Percentiles rank a stretch among this genome's conserved stretches.
Evolutionary conservation across 2,329 filamentous ascomycete genomes (phyloP).

Genomic region (Diaporthe batatas): DNA sequence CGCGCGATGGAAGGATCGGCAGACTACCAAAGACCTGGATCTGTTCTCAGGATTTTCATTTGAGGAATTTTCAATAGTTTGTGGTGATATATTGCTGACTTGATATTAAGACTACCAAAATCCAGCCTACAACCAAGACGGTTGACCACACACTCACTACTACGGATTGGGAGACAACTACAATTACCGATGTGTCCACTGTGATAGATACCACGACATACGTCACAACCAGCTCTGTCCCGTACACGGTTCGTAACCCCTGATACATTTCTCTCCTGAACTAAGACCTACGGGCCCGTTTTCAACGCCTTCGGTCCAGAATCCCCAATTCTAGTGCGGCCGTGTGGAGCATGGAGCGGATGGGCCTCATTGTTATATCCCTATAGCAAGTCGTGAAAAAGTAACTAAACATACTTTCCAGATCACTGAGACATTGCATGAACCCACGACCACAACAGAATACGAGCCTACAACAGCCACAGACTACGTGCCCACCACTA

Average conservation of each 20-base stretch:
- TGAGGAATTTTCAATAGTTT: background rate
- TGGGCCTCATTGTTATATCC: no score
- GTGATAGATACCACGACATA: background rate
- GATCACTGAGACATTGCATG: background rate
- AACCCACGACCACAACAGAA: background rate
- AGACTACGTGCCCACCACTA: background rate
- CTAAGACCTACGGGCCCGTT: no score
- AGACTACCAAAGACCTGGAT: background rate
- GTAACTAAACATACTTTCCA: background rate
- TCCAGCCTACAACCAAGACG: background rate
- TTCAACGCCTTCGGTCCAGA: background rate
- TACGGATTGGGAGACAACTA: background rate
- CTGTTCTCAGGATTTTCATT: background rate
- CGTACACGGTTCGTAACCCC: conserved; percentile 10
- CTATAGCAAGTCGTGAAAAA: background rate
- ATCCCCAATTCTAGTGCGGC: background rate
- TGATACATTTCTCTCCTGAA: background rate
- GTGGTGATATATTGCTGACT: background rate
- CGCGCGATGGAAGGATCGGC: background rate
- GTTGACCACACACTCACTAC: background rate
- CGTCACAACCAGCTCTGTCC: conserved; percentile 15
- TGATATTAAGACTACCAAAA: background rate
- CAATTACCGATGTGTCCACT: conserved; percentile 3
- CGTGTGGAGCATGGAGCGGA: no score
- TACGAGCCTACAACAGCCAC: conserved; percentile 2